Evolutionary conservation across 495 filamentous ascomycete genomes (phyloP), one percentile per base, ranked within the genome.

Genomic region (Thermothielavioides terrestris): DNA sequence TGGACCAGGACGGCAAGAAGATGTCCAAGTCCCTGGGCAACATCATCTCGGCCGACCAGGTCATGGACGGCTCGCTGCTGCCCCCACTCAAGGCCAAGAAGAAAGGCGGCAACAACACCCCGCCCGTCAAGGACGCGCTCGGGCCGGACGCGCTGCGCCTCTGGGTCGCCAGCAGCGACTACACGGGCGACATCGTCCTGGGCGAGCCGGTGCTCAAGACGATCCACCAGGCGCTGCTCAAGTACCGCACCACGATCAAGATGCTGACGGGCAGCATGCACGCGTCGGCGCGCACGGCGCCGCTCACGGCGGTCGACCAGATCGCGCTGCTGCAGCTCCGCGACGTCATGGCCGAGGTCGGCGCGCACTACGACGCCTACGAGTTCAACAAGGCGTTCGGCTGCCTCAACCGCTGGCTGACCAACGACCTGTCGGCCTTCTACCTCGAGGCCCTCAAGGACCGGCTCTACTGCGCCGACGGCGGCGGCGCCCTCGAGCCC

Each of bases 11-110:
- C 10, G 91, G 91, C 20, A 87, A 84, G 53, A 99, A 99, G 63
- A 99, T 99, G 92, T 95, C 89, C 64, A 99, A 99, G 65, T 95
- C 88, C 2, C 71, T 95, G 14, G 92, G 94, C n/a, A 97, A 99
- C 60, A 77, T 84, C 37, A 80, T 96, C 46, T 74, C 79, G 1
- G 89, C 92, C 0, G 75, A 81, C 39, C 70, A 94, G 52, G 89
- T 98, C 56, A 90, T 94, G 69, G 77, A 85, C 34, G 91, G 89
- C 28, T 68, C 82, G 8, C 71, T 94, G 3, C 38, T 76, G 8
- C 71, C 70, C 1, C 67, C 69, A 4, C 45, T 72, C 20, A 79
- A 63, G 35, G 58, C 9, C 62, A 77, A 63, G 67, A 68, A 63
- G 56, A 69, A 50, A 36, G 45, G 22, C 37, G n/a, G 4, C 39